Conservation (phyloP, 1,284 basidiomycete genomes). For the Cystobasidium sp. region DNA sequence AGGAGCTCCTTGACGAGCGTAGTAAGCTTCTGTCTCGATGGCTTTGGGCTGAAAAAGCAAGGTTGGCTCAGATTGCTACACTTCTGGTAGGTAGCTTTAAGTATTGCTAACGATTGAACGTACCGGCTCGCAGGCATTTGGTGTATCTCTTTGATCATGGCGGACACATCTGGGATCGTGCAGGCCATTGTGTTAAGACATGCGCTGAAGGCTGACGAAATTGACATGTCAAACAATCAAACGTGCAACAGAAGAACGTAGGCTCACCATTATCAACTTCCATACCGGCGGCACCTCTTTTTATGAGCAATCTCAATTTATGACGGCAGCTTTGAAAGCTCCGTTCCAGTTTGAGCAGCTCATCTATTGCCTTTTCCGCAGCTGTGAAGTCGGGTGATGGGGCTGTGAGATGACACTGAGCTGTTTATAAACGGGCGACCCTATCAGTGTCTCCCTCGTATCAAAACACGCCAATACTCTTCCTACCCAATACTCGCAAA, state of each 20-base stretch:
- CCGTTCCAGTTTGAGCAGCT: conserved; percentile 9
- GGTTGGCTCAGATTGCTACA: too few species aligned
- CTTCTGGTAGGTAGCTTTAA: not conserved
- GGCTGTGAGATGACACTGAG: conserved; percentile 15
- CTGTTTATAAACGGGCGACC: not conserved
- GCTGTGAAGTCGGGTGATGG: not conserved
- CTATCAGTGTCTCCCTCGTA: too few species aligned
- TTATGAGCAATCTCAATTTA: conserved; percentile 13
- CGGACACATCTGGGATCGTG: not conserved
- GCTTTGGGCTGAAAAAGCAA: not conserved
- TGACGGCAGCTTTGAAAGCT: not conserved
- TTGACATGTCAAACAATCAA: not conserved
- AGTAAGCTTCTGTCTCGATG: not conserved
- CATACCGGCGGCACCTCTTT: conserved; percentile 3
- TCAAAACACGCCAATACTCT: too few species aligned
- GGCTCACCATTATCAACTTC: conserved; percentile 16
- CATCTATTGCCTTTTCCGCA: conserved; percentile 19
- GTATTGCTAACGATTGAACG: not conserved
- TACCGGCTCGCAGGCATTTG: conserved; percentile 11
- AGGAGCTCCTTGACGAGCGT: conserved; percentile 1
- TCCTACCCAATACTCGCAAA: too few species aligned
- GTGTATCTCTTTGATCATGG: conserved; percentile 26
- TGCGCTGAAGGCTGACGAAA: not conserved
- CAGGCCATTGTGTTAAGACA: not conserved
- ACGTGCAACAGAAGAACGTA: not conserved